Percentiles rank a stretch among this genome's conserved stretches.
phyloP scores from a whole-genome alignment of 306 rosid genomes.

The Quercus aquifolioides region DNA sequence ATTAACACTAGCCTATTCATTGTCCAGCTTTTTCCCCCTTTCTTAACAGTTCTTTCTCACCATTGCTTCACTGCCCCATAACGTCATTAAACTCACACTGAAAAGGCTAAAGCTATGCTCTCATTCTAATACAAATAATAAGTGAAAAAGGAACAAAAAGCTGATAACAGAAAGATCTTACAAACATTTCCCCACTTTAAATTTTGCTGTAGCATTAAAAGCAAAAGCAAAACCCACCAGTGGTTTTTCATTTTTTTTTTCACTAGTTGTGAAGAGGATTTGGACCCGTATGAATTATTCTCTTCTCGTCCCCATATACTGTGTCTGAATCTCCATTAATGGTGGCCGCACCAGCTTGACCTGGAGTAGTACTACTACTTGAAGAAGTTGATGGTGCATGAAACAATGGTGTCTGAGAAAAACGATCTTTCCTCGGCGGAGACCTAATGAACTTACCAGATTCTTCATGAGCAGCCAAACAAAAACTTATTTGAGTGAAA shows the following conservation, averaged over 20 bases:
- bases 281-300: constrained; percentile 84
- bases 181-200: constrained; percentile 10
- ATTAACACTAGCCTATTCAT: constrained; percentile 63
- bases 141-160: background rate
- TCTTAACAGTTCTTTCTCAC: constrained; percentile 1
- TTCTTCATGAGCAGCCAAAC: constrained; percentile 27
- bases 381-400: constrained; percentile 51
- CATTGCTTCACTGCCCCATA: constrained; percentile 18
- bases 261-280: constrained; percentile 92
- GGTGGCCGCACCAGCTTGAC: background rate
- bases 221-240: constrained; percentile 22
- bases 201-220: constrained; percentile 8
- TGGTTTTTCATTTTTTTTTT: background rate
- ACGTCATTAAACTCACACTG: constrained; percentile 25
- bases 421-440: constrained; percentile 24
- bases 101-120: constrained; percentile 79
- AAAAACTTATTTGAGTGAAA: constrained; percentile 37
- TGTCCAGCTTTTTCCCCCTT: background rate
- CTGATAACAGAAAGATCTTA: constrained; percentile 18
- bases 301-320: constrained; percentile 53
- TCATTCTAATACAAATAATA: constrained; percentile 40
- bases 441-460: constrained; percentile 3
- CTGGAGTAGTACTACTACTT: constrained; percentile 2
- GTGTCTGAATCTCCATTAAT: constrained; percentile 19
- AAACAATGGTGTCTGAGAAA: constrained; percentile 29